These are phyloP conservation scores for Emergomyces orientalis DNA, from an alignment of 2,329 filamentous ascomycete species.

Conservation along the genomic window DNA sequence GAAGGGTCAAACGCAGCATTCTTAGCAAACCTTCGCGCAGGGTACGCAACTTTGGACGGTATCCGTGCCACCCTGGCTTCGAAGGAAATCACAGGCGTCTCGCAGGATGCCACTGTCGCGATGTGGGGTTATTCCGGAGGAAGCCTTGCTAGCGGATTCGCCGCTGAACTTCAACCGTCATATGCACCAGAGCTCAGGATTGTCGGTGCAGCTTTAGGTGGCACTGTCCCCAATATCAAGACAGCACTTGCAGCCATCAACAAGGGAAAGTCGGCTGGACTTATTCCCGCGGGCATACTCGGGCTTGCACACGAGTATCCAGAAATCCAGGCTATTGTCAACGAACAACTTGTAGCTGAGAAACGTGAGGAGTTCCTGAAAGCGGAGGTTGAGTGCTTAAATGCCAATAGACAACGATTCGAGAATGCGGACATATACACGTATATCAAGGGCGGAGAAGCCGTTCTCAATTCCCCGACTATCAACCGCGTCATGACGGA, in stretches of 20 bases:
- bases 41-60: conserved; percentile 38
- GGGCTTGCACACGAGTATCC: conserved; percentile 24
- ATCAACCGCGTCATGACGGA: conserved; percentile 15
- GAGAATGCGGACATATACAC: conserved; percentile 19
- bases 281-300: conserved; percentile 27
- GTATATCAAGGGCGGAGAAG: conserved; percentile 16
- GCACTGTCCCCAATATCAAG: conserved; percentile 37
- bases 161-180: conserved; percentile 41
- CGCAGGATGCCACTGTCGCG: conserved; percentile 27
- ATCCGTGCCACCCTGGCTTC: conserved; percentile 34
- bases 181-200: conserved; percentile 46
- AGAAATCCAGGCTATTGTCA: conserved; percentile 13
- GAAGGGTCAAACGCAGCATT: conserved; percentile 39
- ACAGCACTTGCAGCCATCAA: conserved; percentile 30
- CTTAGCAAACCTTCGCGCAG: conserved; percentile 33
- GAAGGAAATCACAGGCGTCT: conserved; percentile 24
- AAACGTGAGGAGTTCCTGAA: conserved; percentile 19
- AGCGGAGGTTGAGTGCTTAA: conserved; percentile 19
- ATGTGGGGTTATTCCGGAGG: conserved; percentile 52
- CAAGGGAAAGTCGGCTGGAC: conserved; percentile 26
- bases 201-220: conserved; percentile 43
- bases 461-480: conserved; percentile 13
- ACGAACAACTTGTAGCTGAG: conserved; percentile 13
- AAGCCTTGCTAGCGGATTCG: conserved; percentile 42
- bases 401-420: conserved; percentile 17